Conservation (phyloP, 2,329 filamentous ascomycete genomes). For the Neurospora crassa region DNA sequence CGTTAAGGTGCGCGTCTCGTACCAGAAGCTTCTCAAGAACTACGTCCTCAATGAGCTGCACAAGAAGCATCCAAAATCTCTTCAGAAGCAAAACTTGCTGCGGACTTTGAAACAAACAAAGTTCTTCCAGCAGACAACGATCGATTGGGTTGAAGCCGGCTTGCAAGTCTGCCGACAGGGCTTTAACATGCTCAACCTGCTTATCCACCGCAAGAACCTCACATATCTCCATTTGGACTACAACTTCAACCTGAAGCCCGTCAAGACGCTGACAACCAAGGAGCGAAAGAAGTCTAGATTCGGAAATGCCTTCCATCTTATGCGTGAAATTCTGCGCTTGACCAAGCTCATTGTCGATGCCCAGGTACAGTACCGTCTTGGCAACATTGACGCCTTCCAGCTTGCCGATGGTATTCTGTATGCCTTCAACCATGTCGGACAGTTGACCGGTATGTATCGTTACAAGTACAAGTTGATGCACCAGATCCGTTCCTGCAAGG, state of each 20-base stretch:
- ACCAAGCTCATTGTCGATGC: constrained; percentile 98
- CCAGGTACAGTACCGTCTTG: constrained; percentile 93
- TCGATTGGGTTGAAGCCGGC: constrained; percentile 98
- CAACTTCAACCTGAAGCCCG: constrained; percentile 98
- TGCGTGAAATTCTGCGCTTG: constrained; percentile 91
- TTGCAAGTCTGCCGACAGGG: constrained; percentile 96
- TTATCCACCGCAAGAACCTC: constrained; percentile 97
- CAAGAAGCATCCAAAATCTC: constrained; percentile 88
- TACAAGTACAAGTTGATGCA: constrained; percentile 99
- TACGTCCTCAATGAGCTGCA: constrained; percentile 95
- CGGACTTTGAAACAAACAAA: constrained; percentile 90
- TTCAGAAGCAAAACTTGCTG: constrained; percentile 88
- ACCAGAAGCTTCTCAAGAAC: constrained; percentile 94
- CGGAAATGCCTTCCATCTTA: constrained; percentile 96
- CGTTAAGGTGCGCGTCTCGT: constrained; percentile 95
- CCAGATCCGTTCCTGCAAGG: constrained; percentile 97
- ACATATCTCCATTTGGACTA: constrained; percentile 98
- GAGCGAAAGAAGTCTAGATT: constrained; percentile 99
- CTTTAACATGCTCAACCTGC: constrained; percentile 97
- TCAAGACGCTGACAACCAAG: constrained; percentile 97
- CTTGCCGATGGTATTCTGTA: constrained; percentile 98
- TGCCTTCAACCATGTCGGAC: constrained; percentile 97
- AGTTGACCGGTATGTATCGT: constrained; percentile 97
- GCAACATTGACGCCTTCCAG: constrained; percentile 98
- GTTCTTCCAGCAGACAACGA: constrained; percentile 98